Conservation (phyloP, 2,329 filamentous ascomycete species). For the Penicillium expansum region DNA sequence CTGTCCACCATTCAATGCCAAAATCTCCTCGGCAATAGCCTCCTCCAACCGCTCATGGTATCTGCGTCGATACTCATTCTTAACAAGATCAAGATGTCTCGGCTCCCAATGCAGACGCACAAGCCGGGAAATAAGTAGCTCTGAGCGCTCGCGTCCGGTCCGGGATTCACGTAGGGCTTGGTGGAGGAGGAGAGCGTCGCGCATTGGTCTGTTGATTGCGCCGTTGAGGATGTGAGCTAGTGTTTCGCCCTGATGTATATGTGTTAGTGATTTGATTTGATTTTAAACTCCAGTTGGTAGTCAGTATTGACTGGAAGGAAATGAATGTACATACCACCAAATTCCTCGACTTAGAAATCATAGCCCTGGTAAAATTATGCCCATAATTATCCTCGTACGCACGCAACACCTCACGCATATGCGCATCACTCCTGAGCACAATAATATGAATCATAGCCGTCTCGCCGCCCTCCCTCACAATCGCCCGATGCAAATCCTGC, state of each 20-base stretch:
- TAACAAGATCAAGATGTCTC: conserved; percentile 73
- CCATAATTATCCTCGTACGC: conserved; percentile 71
- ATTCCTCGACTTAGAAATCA: conserved; percentile 84
- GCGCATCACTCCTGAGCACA: conserved; percentile 73
- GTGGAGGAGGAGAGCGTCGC: conserved; percentile 84
- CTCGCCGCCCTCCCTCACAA: conserved; percentile 74
- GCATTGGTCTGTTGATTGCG: conserved; percentile 90
- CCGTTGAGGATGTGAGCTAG: conserved; percentile 95
- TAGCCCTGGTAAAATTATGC: conserved; percentile 82
- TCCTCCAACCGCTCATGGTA: conserved; percentile 73
- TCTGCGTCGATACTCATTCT: conserved; percentile 73
- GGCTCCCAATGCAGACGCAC: conserved; percentile 93
- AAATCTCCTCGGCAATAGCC: conserved; percentile 73
- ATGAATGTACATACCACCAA: conserved; percentile 68
- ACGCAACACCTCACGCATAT: conserved; percentile 75
- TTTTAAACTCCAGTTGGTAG: neutral
- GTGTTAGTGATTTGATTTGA: conserved; percentile 10
- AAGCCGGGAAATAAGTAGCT: conserved; percentile 81
- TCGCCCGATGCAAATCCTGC: conserved; percentile 66
- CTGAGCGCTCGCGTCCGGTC: conserved; percentile 71
- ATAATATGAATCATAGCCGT: conserved; percentile 83
- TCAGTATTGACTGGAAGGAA: neutral
- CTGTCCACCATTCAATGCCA: conserved; percentile 46
- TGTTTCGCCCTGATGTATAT: conserved; percentile 71
- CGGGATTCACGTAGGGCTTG: conserved; percentile 78